These are phyloP conservation scores for Clavispora santaluciae DNA, from an alignment of 805 yeast genomes.

Conservation along the genomic window DNA sequence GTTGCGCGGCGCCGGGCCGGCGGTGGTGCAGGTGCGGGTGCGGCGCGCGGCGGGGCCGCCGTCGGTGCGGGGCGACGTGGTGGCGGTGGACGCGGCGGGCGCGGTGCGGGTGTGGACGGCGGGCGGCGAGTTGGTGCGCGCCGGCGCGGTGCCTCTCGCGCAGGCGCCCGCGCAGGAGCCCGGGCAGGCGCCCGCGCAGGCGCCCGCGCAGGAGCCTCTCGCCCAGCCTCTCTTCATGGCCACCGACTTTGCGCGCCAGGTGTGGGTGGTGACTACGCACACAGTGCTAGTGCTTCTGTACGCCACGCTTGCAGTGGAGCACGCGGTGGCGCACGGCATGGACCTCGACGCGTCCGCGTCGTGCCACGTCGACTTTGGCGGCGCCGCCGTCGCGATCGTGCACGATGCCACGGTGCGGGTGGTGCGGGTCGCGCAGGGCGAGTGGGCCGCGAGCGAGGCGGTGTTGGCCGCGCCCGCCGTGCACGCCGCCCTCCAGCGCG, in stretches of 20 bases:
- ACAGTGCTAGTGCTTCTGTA: background rate
- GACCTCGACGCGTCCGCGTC: constrained; percentile 7
- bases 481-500: background rate
- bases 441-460: constrained; percentile 2
- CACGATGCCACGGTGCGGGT: constrained; percentile 18
- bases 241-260: background rate
- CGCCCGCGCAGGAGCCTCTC: too few species aligned
- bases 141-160: too few species aligned
- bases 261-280: background rate
- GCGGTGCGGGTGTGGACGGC: constrained; percentile 40
- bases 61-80: constrained; percentile 37
- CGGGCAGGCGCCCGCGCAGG: too few species aligned
- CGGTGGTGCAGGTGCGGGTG: constrained; percentile 39
- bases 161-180: too few species aligned
- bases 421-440: constrained; percentile 15
- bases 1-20: constrained; percentile 38
- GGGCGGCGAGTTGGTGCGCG: constrained; percentile 22
- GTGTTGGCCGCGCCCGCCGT: constrained; percentile 6
- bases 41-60: constrained; percentile 5
- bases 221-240: background rate
- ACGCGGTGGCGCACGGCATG: constrained; percentile 14
- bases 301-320: background rate
- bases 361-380: constrained; percentile 31
- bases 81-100: constrained; percentile 34
- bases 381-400: constrained; percentile 23